Evolutionary conservation across 495 filamentous ascomycete genomes (phyloP), one percentile per base, ranked within the genome.

Genomic region (Penicillium pancosmium): DNA sequence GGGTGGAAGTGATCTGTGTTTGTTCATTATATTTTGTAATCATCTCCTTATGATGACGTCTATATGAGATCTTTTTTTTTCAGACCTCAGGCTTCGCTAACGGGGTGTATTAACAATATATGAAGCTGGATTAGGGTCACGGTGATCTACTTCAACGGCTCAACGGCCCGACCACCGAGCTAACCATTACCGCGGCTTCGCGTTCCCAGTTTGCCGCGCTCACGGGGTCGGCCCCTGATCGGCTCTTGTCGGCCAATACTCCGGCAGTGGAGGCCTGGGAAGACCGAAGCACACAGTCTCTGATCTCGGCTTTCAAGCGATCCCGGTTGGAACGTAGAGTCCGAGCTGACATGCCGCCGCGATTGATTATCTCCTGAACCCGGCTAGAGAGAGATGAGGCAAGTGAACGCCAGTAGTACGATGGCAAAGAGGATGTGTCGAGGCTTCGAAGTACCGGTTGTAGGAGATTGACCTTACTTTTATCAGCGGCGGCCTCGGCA

Each of bases 101-200:
- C 1, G 41, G 16, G 16, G n/a, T 3, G 36, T 19, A 44, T 44
- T 19, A 12, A 44, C 41, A n/a, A 16, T 6, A 16, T 8, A 5
- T 19, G 16, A 44, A 18, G 41, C 16, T 8, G 8, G 16, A 44
- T 44, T 44, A n/a, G 3, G n/a, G 16, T 19, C 41, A 48, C 40
- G 25, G 36, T 47, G 41, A 44, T 16, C 41, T 48, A 27, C 9
- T 33, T 74, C 71, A 84, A 58, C 81, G 63, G 11, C 80, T 75
- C 48, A 86, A 59, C 19, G 73, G 73, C 40, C 83, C 80, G 40
- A 84, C 69, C 1, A 96, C 84, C 46, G 88, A 86, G 54, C 89
- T 87, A 52, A 96, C 89, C 92, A 98, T 97, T 35, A 98, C 93
- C 6, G 93, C 93, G 27, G 93, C 88, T 74, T 97, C 94, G 55